These are phyloP conservation scores for Gillenia trifoliata DNA, from an alignment of 306 rosid genomes.

Conservation along the genomic window DNA sequence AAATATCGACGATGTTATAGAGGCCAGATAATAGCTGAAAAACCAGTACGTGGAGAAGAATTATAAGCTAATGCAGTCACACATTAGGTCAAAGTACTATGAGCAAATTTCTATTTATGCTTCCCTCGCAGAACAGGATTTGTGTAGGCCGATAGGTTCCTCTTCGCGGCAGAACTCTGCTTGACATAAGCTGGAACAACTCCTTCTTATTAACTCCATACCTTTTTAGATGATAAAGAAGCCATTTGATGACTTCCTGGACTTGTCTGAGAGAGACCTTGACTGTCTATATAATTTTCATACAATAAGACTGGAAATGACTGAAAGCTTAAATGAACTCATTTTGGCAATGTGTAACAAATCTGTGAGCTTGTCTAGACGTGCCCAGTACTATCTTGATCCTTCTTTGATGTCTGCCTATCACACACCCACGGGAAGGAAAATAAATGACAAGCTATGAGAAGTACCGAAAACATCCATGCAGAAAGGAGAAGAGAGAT, in stretches of 20 bases:
- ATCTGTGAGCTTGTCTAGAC: constrained; percentile 52
- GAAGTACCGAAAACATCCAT: background rate
- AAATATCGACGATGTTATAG: constrained; percentile 67
- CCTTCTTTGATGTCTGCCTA: constrained; percentile 91
- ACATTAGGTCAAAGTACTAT: background rate
- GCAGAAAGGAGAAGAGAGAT: background rate
- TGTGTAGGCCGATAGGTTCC: constrained; percentile 73
- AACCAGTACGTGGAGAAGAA: constrained; percentile 3
- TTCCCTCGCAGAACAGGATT: constrained; percentile 58
- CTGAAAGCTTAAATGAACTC: constrained; percentile 70
- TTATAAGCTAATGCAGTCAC: background rate
- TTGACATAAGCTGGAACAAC: constrained; percentile 64
- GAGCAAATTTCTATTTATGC: background rate
- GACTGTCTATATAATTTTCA: too few relatives aligned
- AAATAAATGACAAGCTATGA: background rate
- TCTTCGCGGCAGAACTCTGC: constrained; percentile 87
- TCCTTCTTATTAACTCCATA: constrained; percentile 69
- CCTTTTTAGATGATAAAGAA: constrained; percentile 53
- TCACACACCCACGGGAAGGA: background rate
- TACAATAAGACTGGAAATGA: too few relatives aligned
- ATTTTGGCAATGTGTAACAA: constrained; percentile 44
- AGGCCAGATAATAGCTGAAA: constrained; percentile 59
- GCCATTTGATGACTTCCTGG: constrained; percentile 81
- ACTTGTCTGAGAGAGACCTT: too few relatives aligned
- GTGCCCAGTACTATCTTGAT: constrained; percentile 87